Evolutionary conservation across 169 alveolate genomes (phyloP), one percentile per base, ranked within the genome.

Genomic region (Nephromyces sp.): DNA sequence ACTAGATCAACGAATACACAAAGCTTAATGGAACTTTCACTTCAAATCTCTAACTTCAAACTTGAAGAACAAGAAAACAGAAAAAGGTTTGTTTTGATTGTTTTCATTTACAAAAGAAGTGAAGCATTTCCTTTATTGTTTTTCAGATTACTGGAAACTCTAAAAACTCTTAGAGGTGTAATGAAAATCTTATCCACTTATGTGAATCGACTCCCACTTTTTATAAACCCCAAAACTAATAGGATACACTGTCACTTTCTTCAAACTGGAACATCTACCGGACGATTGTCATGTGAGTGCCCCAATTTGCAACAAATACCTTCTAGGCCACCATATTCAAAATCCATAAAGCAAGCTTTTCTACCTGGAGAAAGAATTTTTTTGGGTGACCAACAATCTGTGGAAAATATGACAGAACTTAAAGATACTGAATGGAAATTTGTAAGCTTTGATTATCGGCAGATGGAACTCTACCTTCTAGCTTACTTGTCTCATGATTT

Each of bases 381-480:
- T n/a, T 15, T 43, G 15, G 25, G 57, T 15, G 25, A 43, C 15
- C 57, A 15, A 43, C n/a, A 15, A n/a, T 15, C 57, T 43, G 57
- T n/a, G 25, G n/a, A n/a, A 15, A 43, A 43, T 43, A n/a, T 15
- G 25, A 43, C 15, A 43, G 57, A 43, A n/a, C 25, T 15, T 15
- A 43, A 43, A 43, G n/a, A n/a, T n/a, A n/a, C 57, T 31, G 63
- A 61, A 2, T 70, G 77, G 77, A 74, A 74, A 6, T 74, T 82
- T 15, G 52, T 83, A 28, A 69, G 85, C 2, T 62, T 83, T 25
- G 88, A 83, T 67, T 83, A 83, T 31, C 72, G 68, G 30, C 85
- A 83, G 32, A 83, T 83, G 88, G 88, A 83, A 68, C 70, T 83
- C 61, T 77, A 75, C 82, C 79, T 83, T 27, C 79, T 83, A 80